Evolutionary conservation across 1,284 basidiomycete species (phyloP).

Genomic region (Ustilago nuda): DNA sequence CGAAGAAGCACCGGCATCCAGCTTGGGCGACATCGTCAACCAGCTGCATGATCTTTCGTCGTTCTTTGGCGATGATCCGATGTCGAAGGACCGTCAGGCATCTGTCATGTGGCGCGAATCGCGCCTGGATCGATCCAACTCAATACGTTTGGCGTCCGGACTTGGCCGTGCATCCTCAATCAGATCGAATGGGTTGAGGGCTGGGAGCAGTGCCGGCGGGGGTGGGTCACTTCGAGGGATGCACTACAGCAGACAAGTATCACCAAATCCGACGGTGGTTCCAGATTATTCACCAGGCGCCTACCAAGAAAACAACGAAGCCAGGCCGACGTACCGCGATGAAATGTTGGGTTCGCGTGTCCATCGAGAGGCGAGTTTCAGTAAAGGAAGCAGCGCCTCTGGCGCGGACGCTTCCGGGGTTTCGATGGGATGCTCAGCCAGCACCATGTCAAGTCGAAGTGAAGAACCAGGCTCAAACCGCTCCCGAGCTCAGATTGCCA

Average conservation of each 20-base stretch:
- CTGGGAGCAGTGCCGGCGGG: conserved; percentile 8
- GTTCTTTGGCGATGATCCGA: conserved; percentile 65
- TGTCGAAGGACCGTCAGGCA: conserved; percentile 39
- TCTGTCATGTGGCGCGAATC: conserved; percentile 54
- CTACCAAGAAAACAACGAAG: neutral
- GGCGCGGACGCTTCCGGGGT: conserved; percentile 3
- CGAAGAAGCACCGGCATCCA: conserved; percentile 26
- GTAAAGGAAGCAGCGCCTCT: neutral
- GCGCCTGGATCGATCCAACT: conserved; percentile 36
- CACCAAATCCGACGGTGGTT: conserved; percentile 43
- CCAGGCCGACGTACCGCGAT: neutral
- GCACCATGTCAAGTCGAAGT: conserved; percentile 24
- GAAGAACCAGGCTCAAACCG: conserved; percentile 26
- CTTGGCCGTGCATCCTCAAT: conserved; percentile 23
- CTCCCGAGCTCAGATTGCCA: conserved; percentile 54
- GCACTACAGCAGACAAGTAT: conserved; percentile 27
- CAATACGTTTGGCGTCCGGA: conserved; percentile 31
- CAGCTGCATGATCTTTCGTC: conserved; percentile 66
- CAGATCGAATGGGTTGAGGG: conserved; percentile 23
- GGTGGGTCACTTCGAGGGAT: conserved; percentile 17
- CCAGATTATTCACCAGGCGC: conserved; percentile 18
- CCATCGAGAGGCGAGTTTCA: conserved; percentile 1
- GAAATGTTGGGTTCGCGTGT: conserved; percentile 3
- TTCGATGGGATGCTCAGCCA: conserved; percentile 22
- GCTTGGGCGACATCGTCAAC: conserved; percentile 61